Conservation (phyloP, 768 basidiomycete species). For the Xanthoconium stramineum region DNA sequence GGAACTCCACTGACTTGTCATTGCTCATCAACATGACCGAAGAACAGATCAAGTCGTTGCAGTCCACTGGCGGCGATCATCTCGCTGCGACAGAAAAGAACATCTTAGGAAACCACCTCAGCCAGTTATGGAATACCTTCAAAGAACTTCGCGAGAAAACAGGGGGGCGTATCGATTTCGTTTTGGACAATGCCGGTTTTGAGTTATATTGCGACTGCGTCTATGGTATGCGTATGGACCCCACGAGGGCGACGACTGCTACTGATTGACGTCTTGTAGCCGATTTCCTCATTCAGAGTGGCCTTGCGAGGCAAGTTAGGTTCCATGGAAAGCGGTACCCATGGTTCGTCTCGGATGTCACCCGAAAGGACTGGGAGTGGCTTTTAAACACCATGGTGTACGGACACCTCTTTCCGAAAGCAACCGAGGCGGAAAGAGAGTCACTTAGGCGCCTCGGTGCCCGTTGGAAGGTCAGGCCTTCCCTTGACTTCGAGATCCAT, state of each 20-base stretch:
- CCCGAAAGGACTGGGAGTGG: conserved; percentile 94
- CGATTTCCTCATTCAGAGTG: conserved; percentile 91
- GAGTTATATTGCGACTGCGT: conserved; percentile 88
- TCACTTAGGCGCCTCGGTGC: conserved; percentile 74
- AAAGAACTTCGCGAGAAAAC: conserved; percentile 66
- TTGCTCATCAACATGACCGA: conserved; percentile 97
- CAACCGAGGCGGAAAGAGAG: conserved; percentile 74
- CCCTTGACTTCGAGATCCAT: not conserved
- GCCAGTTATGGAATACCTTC: conserved; percentile 69
- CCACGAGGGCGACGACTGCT: not conserved
- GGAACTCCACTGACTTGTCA: conserved; percentile 94
- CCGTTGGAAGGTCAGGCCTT: conserved; percentile 76
- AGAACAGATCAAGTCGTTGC: conserved; percentile 94
- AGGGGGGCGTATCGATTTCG: conserved; percentile 74
- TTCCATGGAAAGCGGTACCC: conserved; percentile 97
- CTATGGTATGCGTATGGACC: conserved; percentile 53
- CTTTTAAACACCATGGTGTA: conserved; percentile 83
- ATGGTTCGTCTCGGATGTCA: conserved; percentile 95
- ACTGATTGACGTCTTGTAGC: conserved; percentile 44
- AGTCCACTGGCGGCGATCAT: conserved; percentile 94
- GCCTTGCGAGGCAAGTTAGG: conserved; percentile 76
- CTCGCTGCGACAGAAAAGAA: conserved; percentile 96
- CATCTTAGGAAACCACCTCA: conserved; percentile 84
- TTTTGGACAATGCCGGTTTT: conserved; percentile 81
- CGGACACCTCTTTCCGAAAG: conserved; percentile 88